Evolutionary conservation across 169 alveolate genomes (phyloP), one percentile per base, ranked within the genome.

Genomic region (Eimeria praecox): DNA sequence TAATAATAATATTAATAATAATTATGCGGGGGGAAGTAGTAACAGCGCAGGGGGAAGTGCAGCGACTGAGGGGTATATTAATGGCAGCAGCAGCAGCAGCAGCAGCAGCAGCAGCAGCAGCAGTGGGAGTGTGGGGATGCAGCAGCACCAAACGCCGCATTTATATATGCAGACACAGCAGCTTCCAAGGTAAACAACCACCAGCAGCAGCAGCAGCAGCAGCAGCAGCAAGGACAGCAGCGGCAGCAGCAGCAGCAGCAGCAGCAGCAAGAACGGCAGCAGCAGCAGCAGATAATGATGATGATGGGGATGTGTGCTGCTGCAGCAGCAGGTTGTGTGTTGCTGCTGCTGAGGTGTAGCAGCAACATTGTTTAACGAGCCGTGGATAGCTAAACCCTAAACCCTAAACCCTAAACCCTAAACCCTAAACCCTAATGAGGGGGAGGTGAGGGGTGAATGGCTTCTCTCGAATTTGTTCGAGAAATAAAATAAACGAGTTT

Each of bases 71-170:
- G n/a, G n/a, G n/a, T n/a, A n/a, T n/a, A n/a, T n/a, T n/a, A n/a
- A n/a, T 5, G 10, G 87, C 69, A 66, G 49, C 75, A 40, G 73
- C 73, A 44, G 73, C 75, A 44, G 46, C 69, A 78, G 59, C 89
- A 24, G 59, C 89, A 44, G 59, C 86, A 85, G 86, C 46, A 75
- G 46, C 46, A 30, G 56, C 20, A 12, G 56, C 5, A 49, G 56
- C 56, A 49, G 56, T 12, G 12, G 86, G 52, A 75, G n/a, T n/a
- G n/a, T n/a, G n/a, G n/a, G n/a, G n/a, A n/a, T n/a, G 46, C 86
- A 30, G 52, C 86, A 75, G 86, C 86, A 75, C 52, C 42, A 75
- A 8, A 27, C 9, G 42, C 86, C 44, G 40, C 42, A 75, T 4
- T 24, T 3, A 6, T 24, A 30, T 20, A n/a, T 8, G 49, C 6